These are phyloP conservation scores for Xylaria digitata DNA, from an alignment of 2,329 filamentous ascomycete species.

Conservation along the genomic window DNA sequence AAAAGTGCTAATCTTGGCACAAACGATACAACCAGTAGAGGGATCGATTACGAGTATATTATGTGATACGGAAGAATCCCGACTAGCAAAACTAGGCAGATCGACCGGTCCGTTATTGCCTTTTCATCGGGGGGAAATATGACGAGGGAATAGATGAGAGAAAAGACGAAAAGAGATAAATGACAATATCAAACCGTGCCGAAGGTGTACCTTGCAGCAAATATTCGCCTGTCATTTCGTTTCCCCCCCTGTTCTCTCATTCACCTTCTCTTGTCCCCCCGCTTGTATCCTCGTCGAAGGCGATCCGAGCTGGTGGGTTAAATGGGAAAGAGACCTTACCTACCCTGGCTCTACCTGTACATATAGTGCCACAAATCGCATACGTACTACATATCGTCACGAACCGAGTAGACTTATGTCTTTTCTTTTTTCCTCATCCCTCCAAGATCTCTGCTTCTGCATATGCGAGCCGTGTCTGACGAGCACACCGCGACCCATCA, in stretches of 20 bases:
- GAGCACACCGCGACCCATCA: conserved; percentile 5
- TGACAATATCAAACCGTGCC: conserved; percentile 12
- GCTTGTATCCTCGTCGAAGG: conserved; percentile 3
- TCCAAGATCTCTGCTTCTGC: not conserved
- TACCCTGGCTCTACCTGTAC: not conserved
- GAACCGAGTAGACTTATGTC: not conserved
- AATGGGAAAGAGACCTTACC: conserved; percentile 11
- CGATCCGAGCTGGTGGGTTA: conserved; percentile 25
- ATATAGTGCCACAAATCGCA: not conserved
- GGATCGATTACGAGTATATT: no score
- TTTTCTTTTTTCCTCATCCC: not conserved
- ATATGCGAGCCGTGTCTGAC: not conserved
- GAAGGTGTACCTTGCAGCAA: conserved; percentile 33
- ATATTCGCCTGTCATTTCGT: not conserved
- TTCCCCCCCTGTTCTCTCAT: conserved; percentile 1
- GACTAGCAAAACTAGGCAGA: not conserved
- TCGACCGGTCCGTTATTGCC: not conserved
- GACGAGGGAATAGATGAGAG: not conserved
- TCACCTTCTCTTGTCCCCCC: not conserved
- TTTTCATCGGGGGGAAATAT: conserved; percentile 6
- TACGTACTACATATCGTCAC: not conserved
- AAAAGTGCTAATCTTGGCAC: not conserved
- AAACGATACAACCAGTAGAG: no score
- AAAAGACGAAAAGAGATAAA: not conserved
- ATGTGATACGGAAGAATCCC: no score